These are phyloP conservation scores for Fusarium albidum DNA, from an alignment of 2,329 filamentous ascomycete genomes.

Conservation along the genomic window DNA sequence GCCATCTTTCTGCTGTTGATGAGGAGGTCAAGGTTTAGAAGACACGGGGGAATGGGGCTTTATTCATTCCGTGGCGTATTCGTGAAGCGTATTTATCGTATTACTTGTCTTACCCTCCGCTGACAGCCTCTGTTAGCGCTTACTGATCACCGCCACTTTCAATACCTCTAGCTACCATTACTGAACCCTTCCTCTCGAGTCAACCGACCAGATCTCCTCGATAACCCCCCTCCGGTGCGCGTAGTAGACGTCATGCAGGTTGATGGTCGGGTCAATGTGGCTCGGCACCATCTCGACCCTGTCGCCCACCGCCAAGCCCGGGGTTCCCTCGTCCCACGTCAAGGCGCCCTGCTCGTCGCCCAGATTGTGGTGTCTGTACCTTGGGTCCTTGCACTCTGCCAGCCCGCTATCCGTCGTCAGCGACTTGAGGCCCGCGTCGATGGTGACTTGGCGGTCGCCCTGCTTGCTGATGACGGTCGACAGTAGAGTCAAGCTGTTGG, in stretches of 20 bases:
- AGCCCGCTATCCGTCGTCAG: conserved; percentile 31
- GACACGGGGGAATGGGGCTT: no score
- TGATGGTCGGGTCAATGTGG: conserved; percentile 33
- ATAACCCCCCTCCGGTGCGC: conserved; percentile 13
- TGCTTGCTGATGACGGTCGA: conserved; percentile 27
- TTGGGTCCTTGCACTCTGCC: conserved; percentile 24
- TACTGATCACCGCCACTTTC: no score
- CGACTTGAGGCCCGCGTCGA: conserved; percentile 27
- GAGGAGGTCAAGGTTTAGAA: no score
- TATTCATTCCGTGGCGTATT: no score
- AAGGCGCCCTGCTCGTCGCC: conserved; percentile 31
- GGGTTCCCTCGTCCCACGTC: conserved; percentile 19
- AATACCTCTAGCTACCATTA: not conserved
- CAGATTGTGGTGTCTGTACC: conserved; percentile 9
- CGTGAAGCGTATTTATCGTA: no score
- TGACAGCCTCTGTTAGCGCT: no score
- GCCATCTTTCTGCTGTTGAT: not conserved
- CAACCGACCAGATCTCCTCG: conserved; percentile 30
- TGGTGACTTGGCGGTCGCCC: conserved; percentile 25
- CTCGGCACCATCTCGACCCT: conserved; percentile 32
- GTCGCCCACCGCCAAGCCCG: conserved; percentile 12
- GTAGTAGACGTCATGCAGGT: conserved; percentile 32
- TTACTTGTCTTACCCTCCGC: no score
- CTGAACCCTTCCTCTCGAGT: conserved; percentile 31
- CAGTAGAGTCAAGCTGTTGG: conserved; percentile 47